A percentile compares a stretch with the other conserved stretches of the same genome.
Evolutionary conservation across 2,329 filamentous ascomycete species (phyloP).

Genomic region (Ophiostoma sp.): DNA sequence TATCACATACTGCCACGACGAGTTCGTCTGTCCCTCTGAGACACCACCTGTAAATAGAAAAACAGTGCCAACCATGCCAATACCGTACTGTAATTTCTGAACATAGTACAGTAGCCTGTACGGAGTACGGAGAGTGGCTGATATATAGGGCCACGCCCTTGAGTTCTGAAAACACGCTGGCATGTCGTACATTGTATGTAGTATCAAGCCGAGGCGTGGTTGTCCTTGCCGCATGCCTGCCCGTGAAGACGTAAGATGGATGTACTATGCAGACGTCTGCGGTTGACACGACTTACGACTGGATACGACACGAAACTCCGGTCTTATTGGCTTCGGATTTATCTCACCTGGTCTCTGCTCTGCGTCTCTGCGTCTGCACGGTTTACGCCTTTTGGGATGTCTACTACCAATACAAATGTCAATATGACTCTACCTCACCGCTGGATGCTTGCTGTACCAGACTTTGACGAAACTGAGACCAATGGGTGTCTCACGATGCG

Average conservation of each 20-base stretch:
- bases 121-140: too few species aligned
- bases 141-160: background rate
- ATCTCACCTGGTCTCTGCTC: background rate
- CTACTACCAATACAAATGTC: background rate
- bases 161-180: background rate
- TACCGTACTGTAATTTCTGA: too few species aligned
- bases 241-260: background rate
- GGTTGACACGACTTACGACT: background rate
- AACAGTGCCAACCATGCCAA: background rate
- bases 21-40: background rate
- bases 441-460: background rate
- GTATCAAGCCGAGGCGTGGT: background rate
- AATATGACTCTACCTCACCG: background rate
- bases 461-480: background rate
- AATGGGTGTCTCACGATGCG: background rate
- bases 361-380: background rate
- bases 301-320: background rate
- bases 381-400: background rate
- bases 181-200: background rate
- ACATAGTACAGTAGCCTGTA: too few species aligned
- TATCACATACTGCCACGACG: background rate
- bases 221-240: background rate
- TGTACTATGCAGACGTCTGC: background rate
- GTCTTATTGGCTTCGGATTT: constrained; percentile 1
- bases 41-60: background rate